A percentile compares a stretch with the other conserved stretches of the same genome.
Evolutionary conservation across 139 green algal species (phyloP).

Genomic region (Zygnema circumcarinatum): DNA sequence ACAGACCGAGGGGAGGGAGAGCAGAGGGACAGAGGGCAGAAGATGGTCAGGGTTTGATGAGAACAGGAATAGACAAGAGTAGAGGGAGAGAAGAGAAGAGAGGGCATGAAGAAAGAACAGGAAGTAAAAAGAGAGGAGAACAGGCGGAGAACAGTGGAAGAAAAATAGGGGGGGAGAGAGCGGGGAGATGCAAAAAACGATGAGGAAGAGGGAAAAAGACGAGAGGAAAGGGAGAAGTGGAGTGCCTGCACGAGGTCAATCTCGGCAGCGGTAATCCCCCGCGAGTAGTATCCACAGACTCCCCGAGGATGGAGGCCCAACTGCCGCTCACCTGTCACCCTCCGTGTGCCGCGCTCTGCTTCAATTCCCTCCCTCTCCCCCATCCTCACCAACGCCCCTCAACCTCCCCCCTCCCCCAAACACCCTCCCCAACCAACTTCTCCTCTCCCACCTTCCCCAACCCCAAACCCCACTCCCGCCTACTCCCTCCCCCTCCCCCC

Average conservation of each 20-base stretch:
- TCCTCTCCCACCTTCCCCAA: too few species aligned
- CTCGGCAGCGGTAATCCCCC: neutral
- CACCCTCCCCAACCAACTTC: too few species aligned
- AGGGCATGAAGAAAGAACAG: neutral
- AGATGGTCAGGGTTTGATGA: neutral
- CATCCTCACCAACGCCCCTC: too few species aligned
- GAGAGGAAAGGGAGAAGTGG: neutral
- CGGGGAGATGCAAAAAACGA: neutral
- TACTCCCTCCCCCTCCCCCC: too few species aligned
- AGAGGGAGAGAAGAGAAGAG: neutral
- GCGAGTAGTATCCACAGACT: slow-evolving; percentile 9
- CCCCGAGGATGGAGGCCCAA: slow-evolving; percentile 10
- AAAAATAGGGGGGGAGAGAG: neutral
- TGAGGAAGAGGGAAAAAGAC: neutral
- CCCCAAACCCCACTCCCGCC: too few species aligned
- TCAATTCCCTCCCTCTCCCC: neutral
- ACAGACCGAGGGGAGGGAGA: neutral
- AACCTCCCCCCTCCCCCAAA: too few species aligned
- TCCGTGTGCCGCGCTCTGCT: neutral
- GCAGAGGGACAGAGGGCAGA: neutral
- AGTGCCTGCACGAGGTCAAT: slow-evolving; percentile 16
- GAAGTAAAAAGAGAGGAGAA: neutral
- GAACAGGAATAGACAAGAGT: neutral
- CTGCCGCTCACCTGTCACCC: slow-evolving; percentile 12
- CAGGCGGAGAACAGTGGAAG: neutral